Evolutionary conservation across 108 stramenopile genomes (phyloP).

Genomic region (Nannochloropsis gaditana): DNA sequence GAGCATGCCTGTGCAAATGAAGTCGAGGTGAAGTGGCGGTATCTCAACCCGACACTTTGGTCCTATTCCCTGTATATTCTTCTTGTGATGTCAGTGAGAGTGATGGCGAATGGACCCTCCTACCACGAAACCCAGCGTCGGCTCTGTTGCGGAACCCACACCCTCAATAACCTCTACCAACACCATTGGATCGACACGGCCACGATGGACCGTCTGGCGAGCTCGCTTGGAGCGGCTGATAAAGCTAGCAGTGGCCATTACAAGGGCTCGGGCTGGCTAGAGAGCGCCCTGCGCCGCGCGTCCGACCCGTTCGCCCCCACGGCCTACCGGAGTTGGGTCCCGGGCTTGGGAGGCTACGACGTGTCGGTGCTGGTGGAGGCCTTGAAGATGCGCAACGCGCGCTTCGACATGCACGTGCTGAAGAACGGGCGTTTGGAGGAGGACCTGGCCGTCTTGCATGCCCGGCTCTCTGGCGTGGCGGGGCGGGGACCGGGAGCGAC

Average conservation of each 20-base stretch:
- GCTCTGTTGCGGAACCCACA: slow-evolving; percentile 12
- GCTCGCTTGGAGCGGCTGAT: background rate
- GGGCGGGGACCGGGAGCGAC: background rate
- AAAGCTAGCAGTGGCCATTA: background rate
- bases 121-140: slow-evolving; percentile 11
- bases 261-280: background rate
- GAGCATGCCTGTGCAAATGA: too few relatives aligned
- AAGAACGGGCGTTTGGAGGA: background rate
- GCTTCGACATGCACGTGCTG: background rate
- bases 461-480: background rate
- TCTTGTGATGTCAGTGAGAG: background rate
- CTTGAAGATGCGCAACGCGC: background rate
- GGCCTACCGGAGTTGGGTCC: background rate
- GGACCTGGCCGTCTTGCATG: background rate
- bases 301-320: background rate
- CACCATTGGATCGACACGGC: background rate
- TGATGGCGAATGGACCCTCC: background rate
- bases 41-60: background rate
- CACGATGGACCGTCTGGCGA: background rate
- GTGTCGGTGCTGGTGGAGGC: slow-evolving; percentile 5
- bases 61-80: background rate
- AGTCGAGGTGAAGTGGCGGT: too few relatives aligned
- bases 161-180: slow-evolving; percentile 15
- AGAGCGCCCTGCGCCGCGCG: background rate
- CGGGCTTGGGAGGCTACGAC: background rate